Evolutionary conservation across 805 yeast species (phyloP), one percentile per base, ranked within the genome.

Genomic region (Kluyveromyces wickerhamii): DNA sequence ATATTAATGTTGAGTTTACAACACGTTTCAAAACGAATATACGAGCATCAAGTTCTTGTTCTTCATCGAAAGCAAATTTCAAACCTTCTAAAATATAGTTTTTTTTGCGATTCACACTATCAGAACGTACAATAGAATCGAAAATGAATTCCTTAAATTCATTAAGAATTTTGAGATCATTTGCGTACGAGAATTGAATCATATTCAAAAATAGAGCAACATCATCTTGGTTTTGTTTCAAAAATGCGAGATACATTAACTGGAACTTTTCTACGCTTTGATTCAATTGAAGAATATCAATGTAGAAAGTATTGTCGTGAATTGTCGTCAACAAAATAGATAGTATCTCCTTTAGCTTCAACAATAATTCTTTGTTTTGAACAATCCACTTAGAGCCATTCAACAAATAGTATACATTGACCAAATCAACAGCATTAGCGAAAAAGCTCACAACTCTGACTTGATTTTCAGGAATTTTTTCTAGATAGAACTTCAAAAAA

Each of bases 351-450:
- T 51, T 45, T 17, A 59, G 21, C 22, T 54, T 52, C 18, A 49
- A 41, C 14, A 57, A 21, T 42, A 54, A 42, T 3, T 43, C 46
- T 11, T 42, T 62, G 47, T 79, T 80, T 1, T 56, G 49, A 17
- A 54, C 54, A 32, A 83, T 59, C 94, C 94, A 85, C 2, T 65
- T 72, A 2, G 43, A 36, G 18, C 78, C 79, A 32, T 61, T 66
- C 26, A 21, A 12, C 3, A 5, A 12, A 15, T 30, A 19, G 8
- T 30, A 30, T 21, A 59, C 60, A 1, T 59, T 48, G 1, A 69
- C 59, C 30, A 85, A 59, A 49, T 83, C 88, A 27, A 85, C 67
- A 42, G 80, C 62, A 48, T 87, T 88, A 12, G 88, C 78, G 51
- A 84, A 74, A 32, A 59, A 57, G 27, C 62, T 57, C 1, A 59